These are phyloP conservation scores for Syncephalastrum sp. DNA, from an alignment of 371 early-diverging fungal genomes.

Conservation along the genomic window DNA sequence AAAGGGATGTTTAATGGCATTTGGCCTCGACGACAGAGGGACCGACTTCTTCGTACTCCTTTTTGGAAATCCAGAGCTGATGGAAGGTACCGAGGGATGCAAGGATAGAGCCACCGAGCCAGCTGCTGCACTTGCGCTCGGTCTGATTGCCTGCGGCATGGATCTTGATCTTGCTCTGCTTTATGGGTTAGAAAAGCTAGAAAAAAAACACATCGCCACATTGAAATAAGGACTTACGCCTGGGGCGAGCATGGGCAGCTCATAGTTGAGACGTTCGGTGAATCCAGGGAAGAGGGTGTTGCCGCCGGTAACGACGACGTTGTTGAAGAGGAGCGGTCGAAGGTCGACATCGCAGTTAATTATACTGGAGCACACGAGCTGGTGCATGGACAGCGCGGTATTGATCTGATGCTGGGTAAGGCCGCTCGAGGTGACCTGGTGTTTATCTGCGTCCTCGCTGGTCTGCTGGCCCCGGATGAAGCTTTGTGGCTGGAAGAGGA, in stretches of 20 bases:
- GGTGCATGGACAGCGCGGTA: constrained; percentile 57
- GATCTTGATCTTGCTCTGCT: constrained; percentile 76
- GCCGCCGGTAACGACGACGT: constrained; percentile 90
- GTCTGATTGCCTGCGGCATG: constrained; percentile 73
- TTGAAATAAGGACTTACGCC: constrained; percentile 56
- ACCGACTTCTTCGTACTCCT: constrained; percentile 92
- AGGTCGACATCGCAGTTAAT: constrained; percentile 84
- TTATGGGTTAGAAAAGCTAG: too few relatives aligned
- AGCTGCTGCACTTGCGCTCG: constrained; percentile 89
- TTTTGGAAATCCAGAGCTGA: constrained; percentile 90
- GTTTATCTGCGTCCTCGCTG: constrained; percentile 7
- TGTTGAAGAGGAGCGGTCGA: constrained; percentile 75
- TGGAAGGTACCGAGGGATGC: constrained; percentile 95
- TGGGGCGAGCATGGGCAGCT: constrained; percentile 70
- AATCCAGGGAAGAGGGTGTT: constrained; percentile 86
- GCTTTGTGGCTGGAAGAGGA: constrained; percentile 78
- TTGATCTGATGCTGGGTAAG: constrained; percentile 37
- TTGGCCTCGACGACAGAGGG: constrained; percentile 83
- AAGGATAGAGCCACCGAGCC: constrained; percentile 97
- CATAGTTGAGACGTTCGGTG: constrained; percentile 78
- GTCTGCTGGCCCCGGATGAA: constrained; percentile 11
- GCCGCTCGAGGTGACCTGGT: constrained; percentile 23
- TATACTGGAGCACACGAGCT: constrained; percentile 71
- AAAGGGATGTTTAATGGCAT: constrained; percentile 53
- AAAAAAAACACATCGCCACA: not conserved